Evolutionary conservation across 2,329 filamentous ascomycete genomes (phyloP).

Genomic region (Diplodia scrobiculata): DNA sequence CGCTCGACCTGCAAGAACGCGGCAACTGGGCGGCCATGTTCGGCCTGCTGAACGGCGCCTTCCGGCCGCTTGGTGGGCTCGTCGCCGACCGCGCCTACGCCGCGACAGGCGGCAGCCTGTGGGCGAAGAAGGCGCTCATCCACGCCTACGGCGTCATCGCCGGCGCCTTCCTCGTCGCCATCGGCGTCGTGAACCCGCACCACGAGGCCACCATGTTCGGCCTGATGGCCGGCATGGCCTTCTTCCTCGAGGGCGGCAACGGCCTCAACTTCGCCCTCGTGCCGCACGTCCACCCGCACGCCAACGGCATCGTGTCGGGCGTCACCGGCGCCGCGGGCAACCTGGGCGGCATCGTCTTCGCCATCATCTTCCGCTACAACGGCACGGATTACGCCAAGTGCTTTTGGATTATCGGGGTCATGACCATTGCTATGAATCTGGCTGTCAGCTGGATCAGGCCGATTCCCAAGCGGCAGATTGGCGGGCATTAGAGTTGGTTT

Average conservation of each 20-base stretch:
- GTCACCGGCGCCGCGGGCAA: conserved; percentile 80
- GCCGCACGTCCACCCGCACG: conserved; percentile 79
- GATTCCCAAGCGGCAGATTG: conserved; percentile 58
- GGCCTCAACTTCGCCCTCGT: conserved; percentile 85
- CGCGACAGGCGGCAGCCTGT: conserved; percentile 53
- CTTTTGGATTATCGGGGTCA: conserved; percentile 80
- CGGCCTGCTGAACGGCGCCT: conserved; percentile 70
- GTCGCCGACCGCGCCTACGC: conserved; percentile 60
- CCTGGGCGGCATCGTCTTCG: conserved; percentile 80
- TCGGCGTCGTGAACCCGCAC: conserved; percentile 65
- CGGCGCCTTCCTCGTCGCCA: conserved; percentile 63
- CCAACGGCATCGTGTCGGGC: conserved; percentile 76
- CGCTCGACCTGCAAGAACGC: conserved; percentile 57
- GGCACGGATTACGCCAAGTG: conserved; percentile 67
- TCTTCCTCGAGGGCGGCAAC: conserved; percentile 84
- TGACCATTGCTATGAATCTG: conserved; percentile 71
- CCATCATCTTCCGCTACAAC: conserved; percentile 77
- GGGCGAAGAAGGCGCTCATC: conserved; percentile 66
- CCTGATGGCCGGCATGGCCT: conserved; percentile 72
- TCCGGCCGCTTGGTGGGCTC: conserved; percentile 67
- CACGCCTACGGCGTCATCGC: conserved; percentile 59
- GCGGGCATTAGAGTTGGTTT: conserved; percentile 39
- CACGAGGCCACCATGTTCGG: conserved; percentile 69
- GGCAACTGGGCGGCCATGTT: conserved; percentile 72
- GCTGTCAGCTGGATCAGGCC: conserved; percentile 65